Percentiles rank a stretch among this genome's conserved stretches.
Conservation (phyloP, 495 filamentous ascomycete species). For the Neurospora terricola region DNA sequence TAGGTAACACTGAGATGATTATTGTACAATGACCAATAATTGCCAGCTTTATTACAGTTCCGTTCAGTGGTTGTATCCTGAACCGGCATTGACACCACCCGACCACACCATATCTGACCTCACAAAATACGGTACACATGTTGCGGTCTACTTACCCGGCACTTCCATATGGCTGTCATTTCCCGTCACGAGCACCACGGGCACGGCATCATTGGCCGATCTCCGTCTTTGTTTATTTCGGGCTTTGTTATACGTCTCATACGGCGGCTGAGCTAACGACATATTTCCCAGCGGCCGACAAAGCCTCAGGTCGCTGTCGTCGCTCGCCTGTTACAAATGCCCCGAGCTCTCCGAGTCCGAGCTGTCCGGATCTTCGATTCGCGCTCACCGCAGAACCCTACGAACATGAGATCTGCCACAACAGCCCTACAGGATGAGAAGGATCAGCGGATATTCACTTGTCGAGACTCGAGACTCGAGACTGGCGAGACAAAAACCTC, state of each 20-base stretch:
- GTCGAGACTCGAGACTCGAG: neutral
- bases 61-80: neutral
- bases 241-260: neutral
- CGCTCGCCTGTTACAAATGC: neutral
- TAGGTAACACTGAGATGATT: neutral
- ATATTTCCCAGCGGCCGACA: neutral
- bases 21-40: neutral
- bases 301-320: neutral
- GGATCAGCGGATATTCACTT: neutral
- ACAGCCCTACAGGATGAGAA: neutral
- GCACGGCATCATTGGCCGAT: neutral
- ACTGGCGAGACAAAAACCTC: neutral
- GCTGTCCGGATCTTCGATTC: neutral
- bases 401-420: neutral
- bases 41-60: neutral
- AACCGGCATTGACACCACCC: neutral
- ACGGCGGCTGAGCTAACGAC: neutral
- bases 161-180: neutral
- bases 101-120: neutral
- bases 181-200: neutral
- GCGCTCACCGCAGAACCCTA: neutral
- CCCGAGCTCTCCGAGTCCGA: neutral
- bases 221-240: neutral
- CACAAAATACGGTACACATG: neutral
- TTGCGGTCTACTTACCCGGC: neutral